These are phyloP conservation scores for Vigna unguiculata DNA, from an alignment of 306 rosid species.

Conservation along the genomic window DNA sequence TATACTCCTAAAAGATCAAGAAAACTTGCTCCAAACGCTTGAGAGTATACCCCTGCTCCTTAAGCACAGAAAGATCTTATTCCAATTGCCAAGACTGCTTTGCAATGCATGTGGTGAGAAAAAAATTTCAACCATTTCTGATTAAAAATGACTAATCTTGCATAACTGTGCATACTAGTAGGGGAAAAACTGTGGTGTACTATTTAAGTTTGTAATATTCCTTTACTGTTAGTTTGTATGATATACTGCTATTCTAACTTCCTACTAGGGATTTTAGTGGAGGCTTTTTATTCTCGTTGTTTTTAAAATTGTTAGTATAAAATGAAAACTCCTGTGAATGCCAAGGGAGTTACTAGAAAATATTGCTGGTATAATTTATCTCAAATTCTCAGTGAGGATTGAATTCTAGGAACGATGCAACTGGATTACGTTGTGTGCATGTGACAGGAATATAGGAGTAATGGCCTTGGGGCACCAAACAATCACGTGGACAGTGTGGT, in stretches of 20 bases:
- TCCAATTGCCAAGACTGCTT: constrained; percentile 2
- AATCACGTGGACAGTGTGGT: neutral
- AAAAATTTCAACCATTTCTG: neutral
- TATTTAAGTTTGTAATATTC: neutral
- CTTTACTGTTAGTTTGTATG: neutral
- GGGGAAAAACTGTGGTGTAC: neutral
- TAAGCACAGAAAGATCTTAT: neutral
- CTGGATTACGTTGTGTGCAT: constrained; percentile 2
- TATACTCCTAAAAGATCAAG: constrained; percentile 14
- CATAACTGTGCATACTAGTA: neutral
- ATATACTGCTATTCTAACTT: neutral
- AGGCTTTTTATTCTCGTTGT: neutral
- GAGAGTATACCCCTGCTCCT: constrained; percentile 14
- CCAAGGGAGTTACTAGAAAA: constrained; percentile 10
- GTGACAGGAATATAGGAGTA: constrained; percentile 6
- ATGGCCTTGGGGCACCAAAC: neutral
- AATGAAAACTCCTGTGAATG: neutral
- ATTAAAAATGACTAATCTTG: neutral
- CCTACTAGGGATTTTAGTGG: neutral
- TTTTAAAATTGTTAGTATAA: constrained; percentile 13
- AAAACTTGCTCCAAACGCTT: constrained; percentile 27
- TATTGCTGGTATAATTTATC: constrained; percentile 6
- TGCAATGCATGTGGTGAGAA: constrained; percentile 21
- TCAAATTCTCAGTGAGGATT: neutral
- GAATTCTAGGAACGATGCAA: neutral